Conservation (phyloP, 2,329 filamentous ascomycete genomes). For the Gnomoniopsis smithogilvyi region DNA sequence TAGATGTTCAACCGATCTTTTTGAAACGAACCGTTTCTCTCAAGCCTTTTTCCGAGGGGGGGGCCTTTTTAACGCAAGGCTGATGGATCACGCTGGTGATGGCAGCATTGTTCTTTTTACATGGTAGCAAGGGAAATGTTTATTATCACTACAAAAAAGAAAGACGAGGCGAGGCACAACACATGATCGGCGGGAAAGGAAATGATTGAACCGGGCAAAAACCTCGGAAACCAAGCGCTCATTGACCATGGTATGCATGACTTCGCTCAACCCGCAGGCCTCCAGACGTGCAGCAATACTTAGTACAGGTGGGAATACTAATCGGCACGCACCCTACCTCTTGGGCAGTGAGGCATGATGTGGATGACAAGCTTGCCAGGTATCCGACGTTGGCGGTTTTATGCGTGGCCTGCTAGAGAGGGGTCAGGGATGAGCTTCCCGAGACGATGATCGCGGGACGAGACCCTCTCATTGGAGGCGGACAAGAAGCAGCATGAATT, state of each 20-base stretch:
- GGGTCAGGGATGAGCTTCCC: conserved; percentile 9
- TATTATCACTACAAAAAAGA: not conserved
- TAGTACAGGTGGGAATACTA: not conserved
- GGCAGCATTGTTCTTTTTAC: conserved; percentile 2
- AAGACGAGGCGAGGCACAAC: conserved; percentile 1
- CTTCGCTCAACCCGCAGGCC: conserved; percentile 4
- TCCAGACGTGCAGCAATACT: not conserved
- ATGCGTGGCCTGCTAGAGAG: conserved; percentile 7
- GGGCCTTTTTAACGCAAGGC: not conserved
- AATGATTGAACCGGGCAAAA: not conserved
- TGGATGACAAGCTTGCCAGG: conserved; percentile 1
- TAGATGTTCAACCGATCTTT: not conserved
- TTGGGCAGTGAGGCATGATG: not conserved
- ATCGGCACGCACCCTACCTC: not conserved
- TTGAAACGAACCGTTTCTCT: not conserved
- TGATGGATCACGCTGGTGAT: not conserved
- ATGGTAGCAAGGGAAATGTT: not conserved
- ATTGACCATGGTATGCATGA: conserved; percentile 8
- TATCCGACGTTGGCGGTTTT: conserved; percentile 5
- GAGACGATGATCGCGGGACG: not conserved
- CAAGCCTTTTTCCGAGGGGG: not conserved
- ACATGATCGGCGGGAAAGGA: not conserved
- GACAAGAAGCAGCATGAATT: conserved; percentile 5
- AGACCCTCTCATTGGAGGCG: conserved; percentile 8
- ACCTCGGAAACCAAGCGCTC: not conserved